Evolutionary conservation across 1,284 basidiomycete genomes (phyloP).

Genomic region (Ustilago sp.): DNA sequence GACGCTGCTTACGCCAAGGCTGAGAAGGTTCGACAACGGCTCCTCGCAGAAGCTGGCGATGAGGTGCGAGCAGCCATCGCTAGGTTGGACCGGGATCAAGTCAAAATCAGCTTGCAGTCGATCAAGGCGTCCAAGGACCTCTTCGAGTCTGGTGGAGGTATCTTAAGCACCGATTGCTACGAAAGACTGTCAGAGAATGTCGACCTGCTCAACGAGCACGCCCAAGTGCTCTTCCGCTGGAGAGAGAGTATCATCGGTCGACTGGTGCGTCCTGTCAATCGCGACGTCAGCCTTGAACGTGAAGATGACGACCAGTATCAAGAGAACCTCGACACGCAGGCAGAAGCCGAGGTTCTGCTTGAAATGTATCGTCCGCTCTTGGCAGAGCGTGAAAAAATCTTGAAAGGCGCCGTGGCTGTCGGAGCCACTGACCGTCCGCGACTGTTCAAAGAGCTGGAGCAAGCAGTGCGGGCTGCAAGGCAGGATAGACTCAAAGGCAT

Average conservation of each 20-base stretch:
- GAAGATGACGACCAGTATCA: slow-evolving; percentile 67
- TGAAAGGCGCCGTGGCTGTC: slow-evolving; percentile 56
- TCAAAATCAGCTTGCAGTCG: background rate
- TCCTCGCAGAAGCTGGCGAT: slow-evolving; percentile 54
- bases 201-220: slow-evolving; percentile 50
- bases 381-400: slow-evolving; percentile 60
- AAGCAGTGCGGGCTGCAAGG: slow-evolving; percentile 28
- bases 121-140: slow-evolving; percentile 20
- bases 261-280: slow-evolving; percentile 58
- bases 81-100: slow-evolving; percentile 20
- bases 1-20: slow-evolving; percentile 58
- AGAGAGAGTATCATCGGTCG: slow-evolving; percentile 49
- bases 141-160: slow-evolving; percentile 37
- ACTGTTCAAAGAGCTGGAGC: slow-evolving; percentile 57
- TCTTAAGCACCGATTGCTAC: slow-evolving; percentile 22
- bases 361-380: slow-evolving; percentile 66
- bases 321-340: slow-evolving; percentile 65
- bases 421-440: slow-evolving; percentile 56
- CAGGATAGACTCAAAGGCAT: slow-evolving; percentile 30
- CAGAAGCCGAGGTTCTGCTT: slow-evolving; percentile 63
- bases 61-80: slow-evolving; percentile 40
- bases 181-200: slow-evolving; percentile 10
- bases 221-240: slow-evolving; percentile 56
- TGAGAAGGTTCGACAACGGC: slow-evolving; percentile 56
- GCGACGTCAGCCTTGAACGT: slow-evolving; percentile 60